Percentiles rank a stretch among this genome's conserved stretches.
Evolutionary conservation across 345 rosid genomes (phyloP).

Genomic region (Lepidium didymum): DNA sequence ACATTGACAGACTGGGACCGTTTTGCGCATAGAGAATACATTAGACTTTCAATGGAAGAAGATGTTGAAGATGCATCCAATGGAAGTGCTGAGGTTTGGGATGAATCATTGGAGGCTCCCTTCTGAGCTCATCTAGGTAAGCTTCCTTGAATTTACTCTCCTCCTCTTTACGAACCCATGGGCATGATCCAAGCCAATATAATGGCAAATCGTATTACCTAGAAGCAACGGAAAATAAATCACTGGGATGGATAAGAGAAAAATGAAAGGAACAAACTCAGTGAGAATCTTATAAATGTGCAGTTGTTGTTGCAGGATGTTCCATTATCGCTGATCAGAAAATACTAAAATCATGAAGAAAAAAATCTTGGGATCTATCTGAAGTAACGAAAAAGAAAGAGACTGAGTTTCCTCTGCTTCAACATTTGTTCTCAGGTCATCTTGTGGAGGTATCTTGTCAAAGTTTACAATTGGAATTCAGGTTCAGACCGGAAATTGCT

Average conservation of each 20-base stretch:
- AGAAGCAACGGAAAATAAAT: neutral
- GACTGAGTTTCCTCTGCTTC: neutral
- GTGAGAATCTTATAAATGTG: neutral
- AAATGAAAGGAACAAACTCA: neutral
- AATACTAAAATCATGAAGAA: neutral
- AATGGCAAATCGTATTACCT: neutral
- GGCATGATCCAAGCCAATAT: neutral
- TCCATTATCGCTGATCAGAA: neutral
- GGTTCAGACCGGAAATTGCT: neutral
- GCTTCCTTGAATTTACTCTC: neutral
- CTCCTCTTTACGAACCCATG: neutral
- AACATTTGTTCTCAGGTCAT: conserved; percentile 12
- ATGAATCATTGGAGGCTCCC: conserved; percentile 96
- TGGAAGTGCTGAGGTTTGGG: conserved; percentile 99
- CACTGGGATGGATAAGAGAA: neutral
- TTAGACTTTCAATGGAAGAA: conserved; percentile 97
- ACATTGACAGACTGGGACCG: conserved; percentile 98
- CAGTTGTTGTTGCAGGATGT: neutral
- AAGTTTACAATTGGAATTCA: neutral
- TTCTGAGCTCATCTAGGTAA: conserved; percentile 53
- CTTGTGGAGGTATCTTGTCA: conserved; percentile 1
- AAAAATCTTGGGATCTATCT: neutral
- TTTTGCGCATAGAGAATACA: conserved; percentile 95
- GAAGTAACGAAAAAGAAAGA: neutral
- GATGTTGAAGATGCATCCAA: conserved; percentile 97